Evolutionary conservation across 2,329 filamentous ascomycete genomes (phyloP).

Genomic region (Verticillium isaacii): DNA sequence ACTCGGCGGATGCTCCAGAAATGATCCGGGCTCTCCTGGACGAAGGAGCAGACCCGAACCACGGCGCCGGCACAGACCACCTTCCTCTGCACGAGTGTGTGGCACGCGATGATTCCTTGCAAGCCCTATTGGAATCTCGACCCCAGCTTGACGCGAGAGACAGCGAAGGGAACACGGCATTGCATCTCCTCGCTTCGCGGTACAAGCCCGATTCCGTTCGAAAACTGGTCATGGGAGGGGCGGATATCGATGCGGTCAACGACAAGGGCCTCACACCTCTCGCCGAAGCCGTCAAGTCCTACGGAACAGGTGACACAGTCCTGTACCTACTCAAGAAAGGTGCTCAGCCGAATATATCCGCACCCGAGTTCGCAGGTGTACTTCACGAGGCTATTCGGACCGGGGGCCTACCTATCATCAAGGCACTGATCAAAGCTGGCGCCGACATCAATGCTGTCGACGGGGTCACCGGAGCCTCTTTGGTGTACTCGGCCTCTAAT

Average conservation of each 20-base stretch:
- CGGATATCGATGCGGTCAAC: slow-evolving; percentile 5
- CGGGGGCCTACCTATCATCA: neutral
- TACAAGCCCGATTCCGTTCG: neutral
- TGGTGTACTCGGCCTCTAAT: neutral
- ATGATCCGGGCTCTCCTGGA: slow-evolving; percentile 9
- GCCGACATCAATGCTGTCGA: neutral
- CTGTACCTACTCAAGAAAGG: neutral
- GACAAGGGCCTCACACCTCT: slow-evolving; percentile 8
- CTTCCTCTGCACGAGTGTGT: slow-evolving; percentile 2
- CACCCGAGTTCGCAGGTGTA: neutral
- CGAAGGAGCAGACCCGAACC: slow-evolving; percentile 12
- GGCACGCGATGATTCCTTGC: neutral
- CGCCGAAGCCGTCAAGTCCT: neutral
- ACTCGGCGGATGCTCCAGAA: neutral
- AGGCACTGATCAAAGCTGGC: neutral
- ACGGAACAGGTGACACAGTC: neutral
- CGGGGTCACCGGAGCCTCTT: neutral
- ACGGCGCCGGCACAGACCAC: neutral
- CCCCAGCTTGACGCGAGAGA: slow-evolving; percentile 4
- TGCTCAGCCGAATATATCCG: neutral
- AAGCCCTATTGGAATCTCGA: slow-evolving; percentile 4
- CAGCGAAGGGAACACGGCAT: slow-evolving; percentile 2
- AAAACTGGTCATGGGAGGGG: slow-evolving; percentile 10
- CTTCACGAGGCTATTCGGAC: neutral
- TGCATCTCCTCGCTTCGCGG: slow-evolving; percentile 2